Evolutionary conservation across 208 protist genomes (phyloP).

Genomic region (Trypanosoma theileri): DNA sequence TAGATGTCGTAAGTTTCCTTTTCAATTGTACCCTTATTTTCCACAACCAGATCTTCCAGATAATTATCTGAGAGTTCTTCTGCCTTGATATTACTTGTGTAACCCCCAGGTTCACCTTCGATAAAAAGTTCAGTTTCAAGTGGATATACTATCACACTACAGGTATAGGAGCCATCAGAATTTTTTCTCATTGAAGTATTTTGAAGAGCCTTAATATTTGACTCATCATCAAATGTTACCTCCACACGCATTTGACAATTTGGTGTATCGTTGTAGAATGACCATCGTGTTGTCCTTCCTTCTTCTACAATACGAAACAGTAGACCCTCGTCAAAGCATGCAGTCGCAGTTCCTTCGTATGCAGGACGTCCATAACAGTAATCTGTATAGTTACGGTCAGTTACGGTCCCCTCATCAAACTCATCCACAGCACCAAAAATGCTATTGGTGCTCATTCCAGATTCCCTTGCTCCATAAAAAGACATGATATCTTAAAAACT

Average conservation of each 20-base stretch:
- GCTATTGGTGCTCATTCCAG: background rate
- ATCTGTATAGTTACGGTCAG: conserved; percentile 20
- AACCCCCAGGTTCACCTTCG: conserved; percentile 51
- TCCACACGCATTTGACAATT: conserved; percentile 77
- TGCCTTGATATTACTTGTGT: conserved; percentile 68
- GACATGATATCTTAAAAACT: background rate
- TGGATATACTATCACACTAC: conserved; percentile 68
- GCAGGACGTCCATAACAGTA: conserved; percentile 33
- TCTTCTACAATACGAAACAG: conserved; percentile 75
- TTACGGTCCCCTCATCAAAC: conserved; percentile 69
- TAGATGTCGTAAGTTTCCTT: conserved; percentile 49
- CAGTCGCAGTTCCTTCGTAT: conserved; percentile 46
- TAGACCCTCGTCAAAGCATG: conserved; percentile 69
- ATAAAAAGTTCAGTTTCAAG: conserved; percentile 79
- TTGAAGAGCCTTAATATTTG: conserved; percentile 56
- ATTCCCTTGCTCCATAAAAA: conserved; percentile 21
- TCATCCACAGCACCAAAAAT: conserved; percentile 58
- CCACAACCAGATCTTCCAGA: conserved; percentile 56
- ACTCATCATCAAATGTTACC: conserved; percentile 67
- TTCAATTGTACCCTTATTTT: conserved; percentile 53
- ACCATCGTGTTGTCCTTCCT: conserved; percentile 62
- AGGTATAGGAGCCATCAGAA: conserved; percentile 45
- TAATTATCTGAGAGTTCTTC: conserved; percentile 64
- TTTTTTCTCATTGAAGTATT: conserved; percentile 55
- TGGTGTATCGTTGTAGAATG: conserved; percentile 84